Evolutionary conservation across 805 yeast species (phyloP).

Genomic region (Starmera caribaea): DNA sequence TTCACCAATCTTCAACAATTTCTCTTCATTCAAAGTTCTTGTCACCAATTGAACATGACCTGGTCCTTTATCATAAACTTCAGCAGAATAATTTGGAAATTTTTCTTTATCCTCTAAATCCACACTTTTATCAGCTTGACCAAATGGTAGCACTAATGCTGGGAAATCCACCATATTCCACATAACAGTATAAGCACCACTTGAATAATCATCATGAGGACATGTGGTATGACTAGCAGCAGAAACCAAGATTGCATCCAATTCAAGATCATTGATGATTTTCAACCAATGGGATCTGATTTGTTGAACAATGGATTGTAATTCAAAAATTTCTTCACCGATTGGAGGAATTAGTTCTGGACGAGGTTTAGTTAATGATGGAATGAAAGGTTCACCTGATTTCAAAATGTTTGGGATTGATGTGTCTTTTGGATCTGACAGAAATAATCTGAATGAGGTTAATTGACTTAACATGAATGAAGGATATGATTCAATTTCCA

Average conservation of each 20-base stretch:
- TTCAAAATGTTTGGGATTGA: neutral
- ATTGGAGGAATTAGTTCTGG: constrained; percentile 10
- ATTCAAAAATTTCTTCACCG: constrained; percentile 24
- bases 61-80: constrained; percentile 28
- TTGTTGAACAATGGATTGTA: constrained; percentile 10
- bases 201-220: neutral
- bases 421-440: neutral
- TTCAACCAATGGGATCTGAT: constrained; percentile 14
- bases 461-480: too few species aligned
- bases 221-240: constrained; percentile 25
- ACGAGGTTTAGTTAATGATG: neutral
- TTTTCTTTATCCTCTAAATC: neutral
- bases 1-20: constrained; percentile 30
- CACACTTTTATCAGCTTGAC: neutral
- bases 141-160: constrained; percentile 28
- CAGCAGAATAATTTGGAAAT: neutral
- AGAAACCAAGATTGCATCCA: constrained; percentile 36
- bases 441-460: constrained; percentile 3
- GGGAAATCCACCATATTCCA: constrained; percentile 27
- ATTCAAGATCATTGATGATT: constrained; percentile 16
- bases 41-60: constrained; percentile 42
- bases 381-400: neutral
- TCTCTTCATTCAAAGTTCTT: constrained; percentile 41
- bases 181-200: constrained; percentile 29
- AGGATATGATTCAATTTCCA: too few species aligned